Percentiles rank a stretch among this genome's conserved stretches.
Evolutionary conservation across 345 rosid species (phyloP).

Genomic region (Moricandia arvensis): DNA sequence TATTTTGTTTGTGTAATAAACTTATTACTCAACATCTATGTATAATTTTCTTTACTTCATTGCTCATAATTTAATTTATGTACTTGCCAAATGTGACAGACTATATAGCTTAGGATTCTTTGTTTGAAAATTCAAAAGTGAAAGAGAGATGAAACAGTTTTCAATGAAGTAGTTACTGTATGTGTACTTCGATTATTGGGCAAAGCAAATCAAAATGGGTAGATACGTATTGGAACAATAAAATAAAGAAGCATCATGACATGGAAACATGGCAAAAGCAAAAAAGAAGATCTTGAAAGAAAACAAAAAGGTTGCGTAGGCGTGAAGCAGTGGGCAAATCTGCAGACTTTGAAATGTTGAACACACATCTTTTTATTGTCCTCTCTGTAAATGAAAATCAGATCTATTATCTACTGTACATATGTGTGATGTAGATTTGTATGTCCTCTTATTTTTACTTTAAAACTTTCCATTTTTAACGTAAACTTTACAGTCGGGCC

Average conservation of each 20-base stretch:
- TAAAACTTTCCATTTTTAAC: neutral
- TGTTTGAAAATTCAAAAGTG: neutral
- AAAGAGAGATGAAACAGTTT: neutral
- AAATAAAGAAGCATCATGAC: constrained; percentile 4
- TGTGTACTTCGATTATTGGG: constrained; percentile 20
- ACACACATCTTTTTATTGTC: constrained; percentile 5
- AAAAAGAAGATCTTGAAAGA: constrained; percentile 29
- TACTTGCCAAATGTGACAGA: neutral
- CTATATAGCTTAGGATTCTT: neutral
- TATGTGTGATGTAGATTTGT: neutral
- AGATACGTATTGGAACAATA: neutral
- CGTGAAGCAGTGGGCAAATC: constrained; percentile 38
- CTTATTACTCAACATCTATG: neutral
- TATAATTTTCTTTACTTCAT: neutral
- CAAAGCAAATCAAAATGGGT: constrained; percentile 2
- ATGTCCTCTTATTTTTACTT: neutral
- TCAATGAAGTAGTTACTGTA: neutral
- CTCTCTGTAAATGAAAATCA: neutral
- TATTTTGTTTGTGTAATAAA: constrained; percentile 7
- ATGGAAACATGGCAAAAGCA: constrained; percentile 28
- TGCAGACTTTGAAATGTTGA: constrained; percentile 24
- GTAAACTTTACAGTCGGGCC: neutral
- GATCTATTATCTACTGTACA: constrained; percentile 1
- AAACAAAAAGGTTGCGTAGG: constrained; percentile 32
- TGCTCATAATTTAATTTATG: neutral